These are phyloP conservation scores for Ogataea wickerhamii DNA, from an alignment of 805 yeast genomes.

Conservation along the genomic window DNA sequence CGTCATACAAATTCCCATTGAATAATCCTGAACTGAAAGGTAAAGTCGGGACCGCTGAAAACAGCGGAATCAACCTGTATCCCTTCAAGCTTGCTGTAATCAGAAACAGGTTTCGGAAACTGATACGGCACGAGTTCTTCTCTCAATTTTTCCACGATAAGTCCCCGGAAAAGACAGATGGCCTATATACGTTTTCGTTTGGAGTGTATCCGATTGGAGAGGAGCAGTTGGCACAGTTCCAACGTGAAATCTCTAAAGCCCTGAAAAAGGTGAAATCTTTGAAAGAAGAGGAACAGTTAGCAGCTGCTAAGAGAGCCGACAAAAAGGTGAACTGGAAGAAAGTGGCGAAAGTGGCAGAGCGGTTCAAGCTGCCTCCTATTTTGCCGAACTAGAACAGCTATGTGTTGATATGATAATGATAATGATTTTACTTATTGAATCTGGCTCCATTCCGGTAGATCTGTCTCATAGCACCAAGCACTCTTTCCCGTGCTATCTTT, in stretches of 20 bases:
- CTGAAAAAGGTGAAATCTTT: conserved; percentile 14
- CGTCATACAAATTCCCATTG: conserved; percentile 19
- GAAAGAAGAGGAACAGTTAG: conserved; percentile 4
- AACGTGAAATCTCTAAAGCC: conserved; percentile 12
- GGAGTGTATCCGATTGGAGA: conserved; percentile 12
- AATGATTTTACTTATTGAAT: not conserved
- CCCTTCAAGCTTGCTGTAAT: conserved; percentile 27
- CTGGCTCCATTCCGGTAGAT: not conserved
- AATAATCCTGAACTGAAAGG: conserved; percentile 13
- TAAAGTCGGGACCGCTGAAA: not conserved
- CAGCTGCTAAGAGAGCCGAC: conserved; percentile 10
- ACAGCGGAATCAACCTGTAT: conserved; percentile 2
- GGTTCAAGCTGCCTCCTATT: conserved; percentile 8
- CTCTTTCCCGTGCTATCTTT: conserved; percentile 4
- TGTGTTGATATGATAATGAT: not conserved
- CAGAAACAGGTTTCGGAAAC: conserved; percentile 21
- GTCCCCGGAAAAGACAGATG: conserved; percentile 18
- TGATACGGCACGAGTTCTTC: conserved; percentile 19
- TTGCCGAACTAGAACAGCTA: not conserved
- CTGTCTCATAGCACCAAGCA: not conserved
- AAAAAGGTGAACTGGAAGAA: conserved; percentile 19
- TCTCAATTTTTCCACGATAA: conserved; percentile 11
- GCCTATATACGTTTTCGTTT: conserved; percentile 23
- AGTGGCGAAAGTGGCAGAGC: conserved; percentile 7
- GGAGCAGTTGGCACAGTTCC: conserved; percentile 14